Evolutionary conservation across 768 basidiomycete genomes (phyloP).

Genomic region (Naganishia kalamii): DNA sequence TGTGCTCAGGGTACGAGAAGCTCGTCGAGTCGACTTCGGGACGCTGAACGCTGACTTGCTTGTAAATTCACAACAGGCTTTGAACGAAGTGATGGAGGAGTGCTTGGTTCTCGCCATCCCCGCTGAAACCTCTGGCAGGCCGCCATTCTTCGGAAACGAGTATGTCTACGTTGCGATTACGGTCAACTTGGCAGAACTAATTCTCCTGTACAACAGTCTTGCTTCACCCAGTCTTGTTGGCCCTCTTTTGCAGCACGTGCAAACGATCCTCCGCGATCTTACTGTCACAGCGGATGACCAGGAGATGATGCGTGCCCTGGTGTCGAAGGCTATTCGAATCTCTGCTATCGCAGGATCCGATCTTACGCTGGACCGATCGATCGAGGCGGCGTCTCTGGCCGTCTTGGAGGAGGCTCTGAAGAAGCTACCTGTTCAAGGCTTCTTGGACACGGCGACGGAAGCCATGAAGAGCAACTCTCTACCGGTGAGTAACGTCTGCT

Average conservation of each 20-base stretch:
- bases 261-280: not conserved
- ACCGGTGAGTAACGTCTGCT: not conserved
- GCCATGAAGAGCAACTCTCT: conserved; percentile 8
- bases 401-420: conserved; percentile 9
- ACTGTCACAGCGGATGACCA: conserved; percentile 1
- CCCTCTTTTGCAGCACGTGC: conserved; percentile 35
- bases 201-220: not conserved
- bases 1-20: not conserved
- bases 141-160: conserved; percentile 35
- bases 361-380: not conserved
- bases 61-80: not conserved
- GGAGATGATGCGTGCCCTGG: not conserved
- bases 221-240: conserved; percentile 12
- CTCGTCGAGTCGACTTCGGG: conserved; percentile 49
- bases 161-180: conserved; percentile 44
- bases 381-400: not conserved
- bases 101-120: not conserved
- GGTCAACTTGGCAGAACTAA: not conserved
- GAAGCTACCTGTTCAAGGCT: conserved; percentile 15
- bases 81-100: conserved; percentile 7
- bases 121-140: not conserved
- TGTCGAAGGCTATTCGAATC: conserved; percentile 4
- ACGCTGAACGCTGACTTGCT: conserved; percentile 30
- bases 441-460: conserved; percentile 4
- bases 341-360: conserved; percentile 4